phyloP scores from a whole-genome alignment of 352 stramenopile genomes.

The Globisporangium echinulatum region DNA sequence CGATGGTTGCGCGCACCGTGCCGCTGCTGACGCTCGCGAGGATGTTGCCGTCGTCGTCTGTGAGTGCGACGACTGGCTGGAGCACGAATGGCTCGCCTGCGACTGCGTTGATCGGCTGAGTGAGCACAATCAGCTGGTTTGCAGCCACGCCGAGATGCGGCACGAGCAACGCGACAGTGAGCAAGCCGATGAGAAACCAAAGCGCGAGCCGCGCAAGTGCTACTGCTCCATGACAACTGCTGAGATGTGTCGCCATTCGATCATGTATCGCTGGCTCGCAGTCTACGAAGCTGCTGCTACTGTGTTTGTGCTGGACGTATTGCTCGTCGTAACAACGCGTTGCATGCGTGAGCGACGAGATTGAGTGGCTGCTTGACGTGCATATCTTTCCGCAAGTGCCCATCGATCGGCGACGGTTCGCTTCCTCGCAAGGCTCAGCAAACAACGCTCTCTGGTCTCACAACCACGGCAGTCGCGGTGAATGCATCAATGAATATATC shows the following conservation, averaged over 20 bases:
- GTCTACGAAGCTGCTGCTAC: too few species aligned
- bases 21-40: constrained; percentile 50
- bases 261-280: background rate
- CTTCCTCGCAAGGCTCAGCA: too few species aligned
- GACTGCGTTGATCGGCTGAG: constrained; percentile 55
- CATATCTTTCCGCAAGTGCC: too few species aligned
- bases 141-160: background rate
- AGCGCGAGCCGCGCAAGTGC: background rate
- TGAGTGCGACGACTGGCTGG: constrained; percentile 62
- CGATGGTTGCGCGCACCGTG: constrained; percentile 45
- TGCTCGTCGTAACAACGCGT: too few species aligned
- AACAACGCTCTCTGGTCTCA: too few species aligned
- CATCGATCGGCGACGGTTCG: too few species aligned
- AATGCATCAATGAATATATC: too few species aligned
- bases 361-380: too few species aligned
- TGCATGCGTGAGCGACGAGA: too few species aligned
- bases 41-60: constrained; percentile 75
- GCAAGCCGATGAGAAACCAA: background rate
- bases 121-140: constrained; percentile 52
- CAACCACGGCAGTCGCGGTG: too few species aligned
- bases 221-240: background rate
- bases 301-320: too few species aligned
- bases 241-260: background rate
- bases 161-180: background rate
- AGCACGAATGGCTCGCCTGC: constrained; percentile 55